Evolutionary conservation across 495 filamentous ascomycete species (phyloP), one percentile per base, ranked within the genome.

Genomic region (Coniosporium apollinis): DNA sequence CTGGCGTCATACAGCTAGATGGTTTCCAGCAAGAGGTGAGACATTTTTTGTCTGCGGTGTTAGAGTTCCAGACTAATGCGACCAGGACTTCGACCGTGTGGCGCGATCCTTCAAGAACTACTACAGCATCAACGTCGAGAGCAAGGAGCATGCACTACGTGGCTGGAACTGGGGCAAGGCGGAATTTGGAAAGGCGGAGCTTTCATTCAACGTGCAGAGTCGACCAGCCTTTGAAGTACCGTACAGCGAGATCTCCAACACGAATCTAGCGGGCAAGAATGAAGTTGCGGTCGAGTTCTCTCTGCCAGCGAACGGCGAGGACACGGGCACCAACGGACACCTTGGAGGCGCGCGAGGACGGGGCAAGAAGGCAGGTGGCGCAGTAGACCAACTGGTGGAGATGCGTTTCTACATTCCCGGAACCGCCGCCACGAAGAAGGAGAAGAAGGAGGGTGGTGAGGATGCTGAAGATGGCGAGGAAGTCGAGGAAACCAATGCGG

Each of bases 101-200:
- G 69, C 64, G 57, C 93, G 93, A 50, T 69, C 82, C 41, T 89
- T 99, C 66, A 94, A 92, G 57, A 73, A 79, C 45, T 96, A 85
- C 79, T 99, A 96, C 58, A 85, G 82, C 51, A 71, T 86, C 50
- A 91, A 78, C 51, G 64, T 99, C 33, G 86, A 94, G 45, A 76
- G 72, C 48, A 79, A 80, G 54, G 91, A 96, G 55, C 89, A 96
- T 54, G 82, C 87, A 4, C 65, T 99, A 29, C 79, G 89, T 42
- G 91, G 91, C 24, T 99, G 91, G 91, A 99, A 96, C 54, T 99
- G 91, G 91, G 91, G 91, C 41, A 99, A 96, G 58, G 82, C 79
- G 38, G 91, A 99, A 51, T 94, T 99, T 51, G 76, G 79, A 41
- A 94, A 96, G 55, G 76, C 81, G 29, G 91, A 99, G 58, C 71